phyloP scores from a whole-genome alignment of 306 rosid genomes.

The Pachyrhizus erosus region DNA sequence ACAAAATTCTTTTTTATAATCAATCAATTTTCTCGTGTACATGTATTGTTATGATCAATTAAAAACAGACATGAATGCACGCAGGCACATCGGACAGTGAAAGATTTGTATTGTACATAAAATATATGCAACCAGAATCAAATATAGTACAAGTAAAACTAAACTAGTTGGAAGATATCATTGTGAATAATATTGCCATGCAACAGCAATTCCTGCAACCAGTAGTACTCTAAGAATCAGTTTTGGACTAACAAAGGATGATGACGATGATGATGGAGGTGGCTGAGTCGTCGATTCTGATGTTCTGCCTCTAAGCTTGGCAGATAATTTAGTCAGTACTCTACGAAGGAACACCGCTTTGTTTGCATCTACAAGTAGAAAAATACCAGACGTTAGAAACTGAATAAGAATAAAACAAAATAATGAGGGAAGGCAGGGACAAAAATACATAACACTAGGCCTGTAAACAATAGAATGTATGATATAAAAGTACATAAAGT shows the following conservation, averaged over 20 bases:
- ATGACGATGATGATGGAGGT: conserved; percentile 44
- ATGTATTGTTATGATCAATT: conserved; percentile 31
- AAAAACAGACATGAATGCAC: conserved; percentile 1
- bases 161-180: conserved; percentile 49
- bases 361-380: conserved; percentile 58
- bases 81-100: conserved; percentile 17
- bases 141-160: conserved; percentile 44
- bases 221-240: conserved; percentile 57
- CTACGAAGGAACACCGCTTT: conserved; percentile 44
- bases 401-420: background rate
- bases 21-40: conserved; percentile 25
- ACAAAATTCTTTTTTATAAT: conserved; percentile 30
- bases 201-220: conserved; percentile 74
- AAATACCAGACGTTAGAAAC: conserved; percentile 37
- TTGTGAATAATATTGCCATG: conserved; percentile 70
- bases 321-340: conserved; percentile 54
- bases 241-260: conserved; percentile 60
- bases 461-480: background rate
- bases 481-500: background rate
- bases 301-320: conserved; percentile 65
- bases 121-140: conserved; percentile 16
- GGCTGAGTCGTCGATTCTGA: conserved; percentile 51
- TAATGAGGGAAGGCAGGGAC: background rate
- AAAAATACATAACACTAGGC: background rate
- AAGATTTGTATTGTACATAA: conserved; percentile 47